Conservation (phyloP, 73 alveolate genomes). For the Stentor roeselii region DNA sequence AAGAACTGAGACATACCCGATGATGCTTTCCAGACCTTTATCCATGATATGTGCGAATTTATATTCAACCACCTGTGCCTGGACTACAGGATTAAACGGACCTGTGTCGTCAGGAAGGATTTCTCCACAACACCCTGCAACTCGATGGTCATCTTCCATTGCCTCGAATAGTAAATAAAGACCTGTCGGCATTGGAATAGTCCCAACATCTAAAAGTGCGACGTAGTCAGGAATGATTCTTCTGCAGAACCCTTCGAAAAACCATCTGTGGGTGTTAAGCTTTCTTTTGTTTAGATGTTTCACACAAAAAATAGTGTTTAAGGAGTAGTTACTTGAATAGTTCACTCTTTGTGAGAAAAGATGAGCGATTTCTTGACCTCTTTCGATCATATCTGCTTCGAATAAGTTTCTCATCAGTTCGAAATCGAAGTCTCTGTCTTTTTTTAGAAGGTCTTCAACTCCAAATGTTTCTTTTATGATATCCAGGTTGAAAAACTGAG, state of each 20-base stretch:
- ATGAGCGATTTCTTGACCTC: not conserved
- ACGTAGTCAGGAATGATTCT: slow-evolving; percentile 31
- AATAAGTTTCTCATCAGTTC: not conserved
- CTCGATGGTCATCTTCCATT: not conserved
- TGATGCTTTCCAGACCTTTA: not conserved
- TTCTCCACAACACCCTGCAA: slow-evolving; percentile 9
- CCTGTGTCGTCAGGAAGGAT: not conserved
- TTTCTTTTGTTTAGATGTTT: slow-evolving; percentile 48
- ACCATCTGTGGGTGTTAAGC: slow-evolving; percentile 51
- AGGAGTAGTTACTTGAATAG: no score
- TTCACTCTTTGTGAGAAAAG: not conserved
- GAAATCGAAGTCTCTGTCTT: not conserved
- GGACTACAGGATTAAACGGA: not conserved
- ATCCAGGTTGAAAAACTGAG: not conserved
- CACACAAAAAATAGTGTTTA: slow-evolving; percentile 33
- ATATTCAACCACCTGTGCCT: not conserved
- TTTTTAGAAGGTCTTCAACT: no score
- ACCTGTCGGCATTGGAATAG: slow-evolving; percentile 28
- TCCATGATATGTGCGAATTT: not conserved
- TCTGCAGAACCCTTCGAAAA: slow-evolving; percentile 37
- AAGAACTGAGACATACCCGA: slow-evolving; percentile 27
- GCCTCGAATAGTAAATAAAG: not conserved
- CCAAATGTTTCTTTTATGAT: not conserved
- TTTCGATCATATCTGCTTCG: not conserved
- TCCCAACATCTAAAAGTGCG: slow-evolving; percentile 42